A percentile compares a stretch with the other conserved stretches of the same genome.
phyloP scores from a whole-genome alignment of 2,329 filamentous ascomycete species.

The Pezizomycotina sp. region DNA sequence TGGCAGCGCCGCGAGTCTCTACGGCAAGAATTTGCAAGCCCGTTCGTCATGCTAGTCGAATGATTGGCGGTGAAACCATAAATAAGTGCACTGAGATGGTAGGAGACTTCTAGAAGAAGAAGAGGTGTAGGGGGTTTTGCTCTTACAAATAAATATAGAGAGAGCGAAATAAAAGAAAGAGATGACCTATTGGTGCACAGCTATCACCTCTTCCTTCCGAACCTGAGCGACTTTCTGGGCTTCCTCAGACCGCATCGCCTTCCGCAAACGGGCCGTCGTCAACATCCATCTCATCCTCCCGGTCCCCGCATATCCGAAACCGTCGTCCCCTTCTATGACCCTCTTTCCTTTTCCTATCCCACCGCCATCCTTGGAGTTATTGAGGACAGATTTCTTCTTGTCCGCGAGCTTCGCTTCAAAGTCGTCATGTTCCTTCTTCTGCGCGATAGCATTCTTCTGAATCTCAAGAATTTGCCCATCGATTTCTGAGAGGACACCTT shows the following conservation, averaged over 20 bases:
- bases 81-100: too few species aligned
- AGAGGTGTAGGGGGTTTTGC: too few species aligned
- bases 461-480: constrained; percentile 58
- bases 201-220: constrained; percentile 21
- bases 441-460: constrained; percentile 39
- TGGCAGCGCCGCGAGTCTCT: too few species aligned
- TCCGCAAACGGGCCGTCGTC: constrained; percentile 21
- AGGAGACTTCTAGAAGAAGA: too few species aligned
- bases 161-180: too few species aligned
- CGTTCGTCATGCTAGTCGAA: too few species aligned
- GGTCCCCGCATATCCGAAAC: constrained; percentile 23
- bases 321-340: constrained; percentile 24
- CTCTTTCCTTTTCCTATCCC: constrained; percentile 24
- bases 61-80: too few species aligned
- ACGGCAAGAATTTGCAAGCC: too few species aligned
- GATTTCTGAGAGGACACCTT: constrained; percentile 53
- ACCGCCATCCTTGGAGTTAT: constrained; percentile 7
- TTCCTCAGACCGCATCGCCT: constrained; percentile 21
- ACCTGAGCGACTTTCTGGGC: constrained; percentile 22
- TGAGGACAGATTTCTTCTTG: constrained; percentile 27
- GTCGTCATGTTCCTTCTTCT: constrained; percentile 37
- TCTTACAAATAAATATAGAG: too few species aligned
- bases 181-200: too few species aligned
- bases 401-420: constrained; percentile 37
- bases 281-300: constrained; percentile 25